Evolutionary conservation across 192 early-diverging fungal species (phyloP).

Genomic region (Geranomyces michiganensis): DNA sequence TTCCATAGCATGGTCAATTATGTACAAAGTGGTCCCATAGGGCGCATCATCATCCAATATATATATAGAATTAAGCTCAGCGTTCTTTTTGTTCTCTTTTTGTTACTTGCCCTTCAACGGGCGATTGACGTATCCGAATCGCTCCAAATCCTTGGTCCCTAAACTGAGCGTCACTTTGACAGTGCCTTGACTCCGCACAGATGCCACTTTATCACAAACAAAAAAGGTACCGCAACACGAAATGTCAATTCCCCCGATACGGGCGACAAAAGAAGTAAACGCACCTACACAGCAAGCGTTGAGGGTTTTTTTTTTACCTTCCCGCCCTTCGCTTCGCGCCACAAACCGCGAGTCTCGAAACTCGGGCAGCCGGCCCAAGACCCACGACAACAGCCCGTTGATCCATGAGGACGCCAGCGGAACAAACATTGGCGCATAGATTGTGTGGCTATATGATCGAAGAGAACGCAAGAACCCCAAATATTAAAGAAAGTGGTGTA

Average conservation of each 20-base stretch:
- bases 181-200: constrained; percentile 57
- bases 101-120: constrained; percentile 1
- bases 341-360: constrained; percentile 63
- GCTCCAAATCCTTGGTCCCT: constrained; percentile 52
- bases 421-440: constrained; percentile 55
- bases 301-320: constrained; percentile 51
- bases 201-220: constrained; percentile 43
- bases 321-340: constrained; percentile 51
- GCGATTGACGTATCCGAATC: constrained; percentile 44
- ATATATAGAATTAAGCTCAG: too few species aligned
- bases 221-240: background rate
- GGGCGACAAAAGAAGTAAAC: too few species aligned
- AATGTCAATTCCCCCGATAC: too few species aligned
- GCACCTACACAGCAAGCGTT: too few species aligned
- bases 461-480: too few species aligned
- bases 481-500: too few species aligned
- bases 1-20: too few species aligned
- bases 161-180: constrained; percentile 58
- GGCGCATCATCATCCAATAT: too few species aligned
- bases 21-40: too few species aligned
- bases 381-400: constrained; percentile 55
- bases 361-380: constrained; percentile 55
- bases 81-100: too few species aligned
- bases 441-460: constrained; percentile 38
- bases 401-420: constrained; percentile 59